phyloP scores from a whole-genome alignment of 2,329 filamentous ascomycete genomes.

The Fusarium sambucinum region DNA sequence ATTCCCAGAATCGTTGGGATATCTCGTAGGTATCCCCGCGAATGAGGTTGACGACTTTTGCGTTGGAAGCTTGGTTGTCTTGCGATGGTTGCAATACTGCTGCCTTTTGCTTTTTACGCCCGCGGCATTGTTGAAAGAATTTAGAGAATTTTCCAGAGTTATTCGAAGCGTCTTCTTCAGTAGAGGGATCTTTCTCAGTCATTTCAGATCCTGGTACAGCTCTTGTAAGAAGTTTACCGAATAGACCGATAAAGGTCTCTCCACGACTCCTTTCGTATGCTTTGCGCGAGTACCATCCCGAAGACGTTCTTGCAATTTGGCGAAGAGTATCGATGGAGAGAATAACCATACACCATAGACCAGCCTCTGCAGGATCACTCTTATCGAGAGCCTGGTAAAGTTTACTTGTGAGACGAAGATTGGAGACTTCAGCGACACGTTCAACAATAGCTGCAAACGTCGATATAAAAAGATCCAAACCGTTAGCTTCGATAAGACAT shows the following conservation, averaged over 20 bases:
- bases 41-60: slow-evolving; percentile 91
- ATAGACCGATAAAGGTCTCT: slow-evolving; percentile 64
- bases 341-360: slow-evolving; percentile 55
- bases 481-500: slow-evolving; percentile 80
- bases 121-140: slow-evolving; percentile 38
- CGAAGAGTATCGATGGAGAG: slow-evolving; percentile 51
- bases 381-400: slow-evolving; percentile 53
- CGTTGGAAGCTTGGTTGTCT: slow-evolving; percentile 77
- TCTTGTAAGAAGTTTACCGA: slow-evolving; percentile 55
- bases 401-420: slow-evolving; percentile 54
- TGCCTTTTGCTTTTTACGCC: slow-evolving; percentile 27
- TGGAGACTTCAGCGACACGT: slow-evolving; percentile 54
- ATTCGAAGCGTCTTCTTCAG: not conserved
- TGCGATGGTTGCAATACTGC: slow-evolving; percentile 40
- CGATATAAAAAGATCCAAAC: slow-evolving; percentile 79
- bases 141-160: slow-evolving; percentile 15
- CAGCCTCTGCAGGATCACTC: slow-evolving; percentile 48
- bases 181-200: slow-evolving; percentile 51
- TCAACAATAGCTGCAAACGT: slow-evolving; percentile 71
- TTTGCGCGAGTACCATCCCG: slow-evolving; percentile 84
- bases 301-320: slow-evolving; percentile 53
- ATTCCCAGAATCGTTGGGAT: slow-evolving; percentile 89
- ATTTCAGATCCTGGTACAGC: slow-evolving; percentile 55
- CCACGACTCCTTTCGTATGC: slow-evolving; percentile 86
- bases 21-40: slow-evolving; percentile 85